A percentile compares a stretch with the other conserved stretches of the same genome.
Conservation (phyloP, 805 yeast genomes). For the Schwanniomyces vanrijiae region DNA sequence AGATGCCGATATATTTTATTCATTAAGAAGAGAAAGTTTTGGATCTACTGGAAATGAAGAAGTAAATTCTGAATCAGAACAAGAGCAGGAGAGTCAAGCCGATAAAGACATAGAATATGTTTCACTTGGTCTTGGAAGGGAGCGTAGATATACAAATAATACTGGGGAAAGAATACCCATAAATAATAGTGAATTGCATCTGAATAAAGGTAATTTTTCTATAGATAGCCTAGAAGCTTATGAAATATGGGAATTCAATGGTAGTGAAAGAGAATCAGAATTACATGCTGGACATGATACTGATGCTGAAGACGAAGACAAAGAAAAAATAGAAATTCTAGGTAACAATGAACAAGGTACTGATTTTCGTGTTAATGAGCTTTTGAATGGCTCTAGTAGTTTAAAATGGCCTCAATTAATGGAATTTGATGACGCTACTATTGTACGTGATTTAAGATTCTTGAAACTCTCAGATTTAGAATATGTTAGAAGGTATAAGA, state of each 20-base stretch:
- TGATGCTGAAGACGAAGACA: not conserved
- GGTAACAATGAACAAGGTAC: not conserved
- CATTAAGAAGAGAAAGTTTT: constrained; percentile 19
- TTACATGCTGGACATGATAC: not conserved
- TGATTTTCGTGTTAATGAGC: not conserved
- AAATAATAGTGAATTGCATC: not conserved
- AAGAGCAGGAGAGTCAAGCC: constrained; percentile 1
- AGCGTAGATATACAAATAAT: constrained; percentile 13
- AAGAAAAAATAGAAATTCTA: not conserved
- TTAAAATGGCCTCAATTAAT: constrained; percentile 9
- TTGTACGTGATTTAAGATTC: constrained; percentile 22
- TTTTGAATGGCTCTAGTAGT: constrained; percentile 7
- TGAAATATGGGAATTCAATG: constrained; percentile 31
- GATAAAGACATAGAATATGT: constrained; percentile 11
- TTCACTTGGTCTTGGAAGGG: constrained; percentile 9
- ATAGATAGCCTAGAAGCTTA: constrained; percentile 28
- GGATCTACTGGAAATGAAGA: constrained; percentile 4
- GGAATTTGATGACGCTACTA: constrained; percentile 32
- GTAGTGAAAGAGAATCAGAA: constrained; percentile 10
- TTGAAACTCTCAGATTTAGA: constrained; percentile 19
- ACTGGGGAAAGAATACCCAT: constrained; percentile 4
- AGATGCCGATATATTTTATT: constrained; percentile 25
- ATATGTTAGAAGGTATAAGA: constrained; percentile 38
- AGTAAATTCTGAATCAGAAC: not conserved
- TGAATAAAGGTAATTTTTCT: constrained; percentile 14